These are phyloP conservation scores for Halophytophthora polymorphica DNA, from an alignment of 352 stramenopile genomes.

Conservation along the genomic window DNA sequence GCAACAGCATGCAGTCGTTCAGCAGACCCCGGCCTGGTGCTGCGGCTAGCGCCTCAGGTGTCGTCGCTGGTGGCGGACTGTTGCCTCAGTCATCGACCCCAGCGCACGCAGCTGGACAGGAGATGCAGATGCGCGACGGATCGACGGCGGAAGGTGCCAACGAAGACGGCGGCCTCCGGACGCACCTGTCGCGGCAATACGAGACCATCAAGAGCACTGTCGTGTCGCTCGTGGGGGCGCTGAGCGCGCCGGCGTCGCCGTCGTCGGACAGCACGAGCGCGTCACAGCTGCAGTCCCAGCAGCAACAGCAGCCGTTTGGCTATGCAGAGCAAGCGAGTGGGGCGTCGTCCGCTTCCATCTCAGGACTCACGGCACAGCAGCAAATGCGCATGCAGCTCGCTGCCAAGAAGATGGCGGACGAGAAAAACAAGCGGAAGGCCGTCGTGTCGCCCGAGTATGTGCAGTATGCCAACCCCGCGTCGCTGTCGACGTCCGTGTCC, in stretches of 20 bases:
- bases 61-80: not conserved
- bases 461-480: constrained; percentile 48
- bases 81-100: no score
- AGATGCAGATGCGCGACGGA: constrained; percentile 4
- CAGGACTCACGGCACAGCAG: constrained; percentile 34
- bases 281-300: not conserved
- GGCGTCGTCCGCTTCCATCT: not conserved
- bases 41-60: not conserved
- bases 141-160: not conserved
- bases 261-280: not conserved
- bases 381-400: constrained; percentile 36
- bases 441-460: constrained; percentile 82
- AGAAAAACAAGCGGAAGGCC: constrained; percentile 82
- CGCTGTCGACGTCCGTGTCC: not conserved
- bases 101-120: not conserved
- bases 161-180: constrained; percentile 23
- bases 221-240: constrained; percentile 36
- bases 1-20: not conserved
- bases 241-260: constrained; percentile 17
- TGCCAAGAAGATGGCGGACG: constrained; percentile 44
- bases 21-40: constrained; percentile 27
- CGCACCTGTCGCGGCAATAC: constrained; percentile 38
- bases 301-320: constrained; percentile 3
- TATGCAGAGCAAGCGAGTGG: not conserved
- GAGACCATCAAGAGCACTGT: constrained; percentile 53